phyloP scores from a whole-genome alignment of 140 eudicot genomes.

The Senecio squalidus region DNA sequence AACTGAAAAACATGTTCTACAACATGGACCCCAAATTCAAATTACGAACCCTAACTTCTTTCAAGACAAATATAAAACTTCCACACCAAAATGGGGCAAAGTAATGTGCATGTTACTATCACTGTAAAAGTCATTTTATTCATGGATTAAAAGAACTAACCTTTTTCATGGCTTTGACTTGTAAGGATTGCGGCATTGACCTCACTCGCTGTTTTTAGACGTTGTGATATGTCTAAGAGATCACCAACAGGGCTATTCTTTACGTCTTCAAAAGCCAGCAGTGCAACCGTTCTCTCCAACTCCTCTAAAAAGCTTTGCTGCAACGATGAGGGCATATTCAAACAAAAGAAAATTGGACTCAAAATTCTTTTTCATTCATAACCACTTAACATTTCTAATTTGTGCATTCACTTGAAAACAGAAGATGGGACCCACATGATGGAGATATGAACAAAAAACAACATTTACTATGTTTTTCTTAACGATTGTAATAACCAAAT shows the following conservation, averaged over 20 bases:
- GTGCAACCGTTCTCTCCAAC: constrained; percentile 86
- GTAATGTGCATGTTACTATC: too few relatives aligned
- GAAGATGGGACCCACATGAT: constrained; percentile 6
- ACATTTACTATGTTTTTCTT: background rate
- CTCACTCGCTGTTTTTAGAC: constrained; percentile 90
- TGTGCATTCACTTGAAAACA: background rate
- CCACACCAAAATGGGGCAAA: too few relatives aligned
- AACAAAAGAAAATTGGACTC: background rate
- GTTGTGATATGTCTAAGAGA: constrained; percentile 86
- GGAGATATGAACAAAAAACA: background rate
- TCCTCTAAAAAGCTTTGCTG: constrained; percentile 89
- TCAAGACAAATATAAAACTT: too few relatives aligned
- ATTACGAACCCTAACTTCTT: too few relatives aligned
- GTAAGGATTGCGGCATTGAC: constrained; percentile 98
- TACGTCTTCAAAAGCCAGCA: constrained; percentile 90
- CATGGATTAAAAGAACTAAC: constrained; percentile 34
- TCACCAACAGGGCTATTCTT: constrained; percentile 82
- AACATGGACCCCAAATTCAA: background rate
- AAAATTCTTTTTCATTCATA: background rate
- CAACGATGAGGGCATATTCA: constrained; percentile 10
- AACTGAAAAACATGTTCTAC: background rate
- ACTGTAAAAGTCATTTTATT: too few relatives aligned
- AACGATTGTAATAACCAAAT: background rate
- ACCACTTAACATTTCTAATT: background rate
- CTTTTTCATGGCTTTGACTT: constrained; percentile 98